phyloP scores from a whole-genome alignment of 805 yeast species.

The Zygoascus tannicola region DNA sequence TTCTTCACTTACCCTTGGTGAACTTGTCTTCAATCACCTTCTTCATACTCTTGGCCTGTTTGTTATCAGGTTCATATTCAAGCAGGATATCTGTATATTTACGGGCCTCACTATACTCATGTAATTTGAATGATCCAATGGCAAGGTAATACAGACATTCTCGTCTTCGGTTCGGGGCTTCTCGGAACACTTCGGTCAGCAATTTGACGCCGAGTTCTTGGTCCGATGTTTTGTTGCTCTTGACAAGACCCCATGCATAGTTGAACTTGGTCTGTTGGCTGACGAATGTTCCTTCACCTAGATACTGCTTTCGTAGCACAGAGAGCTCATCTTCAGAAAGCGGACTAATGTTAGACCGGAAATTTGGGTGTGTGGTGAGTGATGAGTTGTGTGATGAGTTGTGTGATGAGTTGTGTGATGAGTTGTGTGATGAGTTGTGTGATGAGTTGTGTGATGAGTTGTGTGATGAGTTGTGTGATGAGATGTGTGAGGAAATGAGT shows the following conservation, averaged over 20 bases:
- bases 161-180: constrained; percentile 72
- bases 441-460: too few species aligned
- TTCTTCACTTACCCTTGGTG: constrained; percentile 38
- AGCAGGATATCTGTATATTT: constrained; percentile 73
- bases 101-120: constrained; percentile 79
- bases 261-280: constrained; percentile 82
- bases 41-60: constrained; percentile 64
- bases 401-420: too few species aligned
- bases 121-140: constrained; percentile 78
- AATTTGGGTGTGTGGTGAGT: not conserved
- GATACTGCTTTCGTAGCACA: constrained; percentile 66
- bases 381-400: too few species aligned
- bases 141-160: constrained; percentile 85
- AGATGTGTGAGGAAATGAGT: too few species aligned
- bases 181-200: constrained; percentile 51
- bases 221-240: constrained; percentile 50
- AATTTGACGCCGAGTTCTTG: constrained; percentile 75
- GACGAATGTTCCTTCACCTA: constrained; percentile 70
- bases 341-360: constrained; percentile 29
- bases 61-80: constrained; percentile 73
- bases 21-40: constrained; percentile 75
- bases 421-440: too few species aligned
- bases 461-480: too few species aligned
- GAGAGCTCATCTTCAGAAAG: constrained; percentile 67
- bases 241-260: constrained; percentile 92